Evolutionary conservation across 345 rosid species (phyloP), one percentile per base, ranked within the genome.

Genomic region (Gossypium sturtianum): DNA sequence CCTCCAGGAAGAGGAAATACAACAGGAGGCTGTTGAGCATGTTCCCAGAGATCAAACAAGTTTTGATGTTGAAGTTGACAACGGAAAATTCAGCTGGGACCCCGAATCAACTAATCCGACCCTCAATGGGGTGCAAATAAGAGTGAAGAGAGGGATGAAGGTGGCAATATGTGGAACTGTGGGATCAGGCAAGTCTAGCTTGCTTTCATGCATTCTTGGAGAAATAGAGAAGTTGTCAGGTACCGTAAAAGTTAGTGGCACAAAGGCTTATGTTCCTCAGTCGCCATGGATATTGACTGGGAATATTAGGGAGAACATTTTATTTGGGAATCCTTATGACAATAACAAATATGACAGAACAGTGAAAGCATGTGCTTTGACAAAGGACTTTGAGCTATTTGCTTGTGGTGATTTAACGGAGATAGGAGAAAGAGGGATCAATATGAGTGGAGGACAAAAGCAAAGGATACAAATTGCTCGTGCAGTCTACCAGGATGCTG

Each of bases 371-470:
- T 94, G 98, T 75, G 94, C 97, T 27, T 69, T 94, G 79, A 25
- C 75, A 9, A 94, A 90, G 80, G 98, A 94, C 80, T 90, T 94
- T 61, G 93, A 89, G 84, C 84, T 87, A 27, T 91, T 94, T 85
- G 84, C 91, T 19, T 82, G 83, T 20, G 92, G 97, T 25, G 97
- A 94, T 86, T 60, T 89, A 47, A 94, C 97, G 9, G 97, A 90
- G 87, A 94, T 94, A 75, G 98, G 98, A 53, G 98, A 94, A 78
- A 85, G 98, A 82, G 98, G 98, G 41, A 92, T 94, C 51, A 94
- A 94, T 80, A 89, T 94, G 98, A 94, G 98, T 74, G 98, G 98
- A 25, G 98, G 98, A 77, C 97, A 94, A 80, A 94, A 94, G 78
- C 98, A 94, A 79, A 85, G 98, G 82, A 90, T 92, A 78, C 98